Conservation (phyloP, 2,329 filamentous ascomycete species). For the Chaetomium strumarium region DNA sequence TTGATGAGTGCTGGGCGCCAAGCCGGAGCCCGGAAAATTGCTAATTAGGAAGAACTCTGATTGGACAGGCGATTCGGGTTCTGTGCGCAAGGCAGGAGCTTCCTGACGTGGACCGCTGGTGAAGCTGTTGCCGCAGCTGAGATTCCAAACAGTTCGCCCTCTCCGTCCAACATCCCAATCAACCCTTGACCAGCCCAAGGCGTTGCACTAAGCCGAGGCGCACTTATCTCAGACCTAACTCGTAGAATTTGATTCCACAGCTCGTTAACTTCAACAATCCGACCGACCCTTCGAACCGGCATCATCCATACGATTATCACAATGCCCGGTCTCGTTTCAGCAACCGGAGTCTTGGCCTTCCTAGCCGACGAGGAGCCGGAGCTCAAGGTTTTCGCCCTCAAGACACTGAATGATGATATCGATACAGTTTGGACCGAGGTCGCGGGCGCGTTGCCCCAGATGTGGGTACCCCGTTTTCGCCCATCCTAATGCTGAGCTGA, state of each 20-base stretch:
- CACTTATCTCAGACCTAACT: conserved; percentile 1
- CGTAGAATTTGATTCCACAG: neutral
- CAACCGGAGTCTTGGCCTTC: conserved; percentile 90
- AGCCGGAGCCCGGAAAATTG: conserved; percentile 12
- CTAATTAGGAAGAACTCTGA: conserved; percentile 3
- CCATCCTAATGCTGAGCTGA: conserved; percentile 13
- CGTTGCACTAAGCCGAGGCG: conserved; percentile 1
- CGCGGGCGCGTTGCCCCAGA: conserved; percentile 83
- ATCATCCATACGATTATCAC: conserved; percentile 11
- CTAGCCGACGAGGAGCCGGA: conserved; percentile 90
- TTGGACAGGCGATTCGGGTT: conserved; percentile 12
- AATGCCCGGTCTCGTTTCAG: conserved; percentile 93
- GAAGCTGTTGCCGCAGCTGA: conserved; percentile 5
- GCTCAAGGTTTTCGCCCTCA: conserved; percentile 89
- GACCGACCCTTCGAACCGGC: conserved; percentile 13
- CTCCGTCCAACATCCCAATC: neutral
- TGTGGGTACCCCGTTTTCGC: conserved; percentile 49
- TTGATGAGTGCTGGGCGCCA: too few species aligned
- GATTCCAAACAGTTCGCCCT: conserved; percentile 12
- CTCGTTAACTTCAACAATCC: neutral
- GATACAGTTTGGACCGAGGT: conserved; percentile 98
- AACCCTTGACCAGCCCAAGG: conserved; percentile 15
- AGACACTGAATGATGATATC: conserved; percentile 93
- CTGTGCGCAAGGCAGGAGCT: conserved; percentile 29
- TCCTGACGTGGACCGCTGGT: conserved; percentile 24